Base-by-base conservation (phyloP, 192 early-diverging fungal genomes). In the Geosiphon pyriformis region DNA sequence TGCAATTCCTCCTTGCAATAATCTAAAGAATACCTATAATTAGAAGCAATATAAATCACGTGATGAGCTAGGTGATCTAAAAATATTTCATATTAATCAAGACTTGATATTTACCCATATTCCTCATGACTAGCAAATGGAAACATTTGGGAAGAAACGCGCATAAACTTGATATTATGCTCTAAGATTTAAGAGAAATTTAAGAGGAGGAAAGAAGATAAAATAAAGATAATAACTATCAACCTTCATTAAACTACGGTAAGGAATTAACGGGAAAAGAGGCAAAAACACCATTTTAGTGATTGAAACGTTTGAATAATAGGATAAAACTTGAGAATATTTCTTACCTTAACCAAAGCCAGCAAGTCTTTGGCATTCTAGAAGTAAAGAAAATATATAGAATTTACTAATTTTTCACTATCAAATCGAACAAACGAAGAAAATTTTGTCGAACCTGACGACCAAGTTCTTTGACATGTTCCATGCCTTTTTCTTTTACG, bases 141-240 rank as follows among this genome's bases (percentile, higher is more conserved):
- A 37, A 82, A 76, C 25, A 82, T 76, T 25, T 80, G 78, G 51
- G 67, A 70, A 2, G 74, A 76, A 46, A 82, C 58, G 20, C 80
- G 65, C 78, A 82, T 76, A 34, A 82, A 80, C 37, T 70, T 71
- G n/a, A 82, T 79, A 33, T 69, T 30, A 50, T 81, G 67, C 25
- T 34, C 68, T 73, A 37, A 17, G 15, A 29, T 30, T n/a, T 8
- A 37, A 18, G 25, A 48, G 20, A 10, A 0, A 57, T 31, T 23
- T 29, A 23, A 35, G n/a, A 50, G 2, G 12, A 0, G 17, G 42
- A 46, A 10, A 30, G 17, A 37, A 33, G 8, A 31, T 20, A n/a
- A n/a, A n/a, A n/a, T n/a, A n/a, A n/a, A n/a, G n/a, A n/a, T n/a
- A n/a, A n/a, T n/a, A n/a, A n/a, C n/a, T n/a, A n/a, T n/a, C n/a